These are phyloP conservation scores for Coccinonectria pachysandricola DNA, from an alignment of 2,329 filamentous ascomycete species.

Conservation along the genomic window DNA sequence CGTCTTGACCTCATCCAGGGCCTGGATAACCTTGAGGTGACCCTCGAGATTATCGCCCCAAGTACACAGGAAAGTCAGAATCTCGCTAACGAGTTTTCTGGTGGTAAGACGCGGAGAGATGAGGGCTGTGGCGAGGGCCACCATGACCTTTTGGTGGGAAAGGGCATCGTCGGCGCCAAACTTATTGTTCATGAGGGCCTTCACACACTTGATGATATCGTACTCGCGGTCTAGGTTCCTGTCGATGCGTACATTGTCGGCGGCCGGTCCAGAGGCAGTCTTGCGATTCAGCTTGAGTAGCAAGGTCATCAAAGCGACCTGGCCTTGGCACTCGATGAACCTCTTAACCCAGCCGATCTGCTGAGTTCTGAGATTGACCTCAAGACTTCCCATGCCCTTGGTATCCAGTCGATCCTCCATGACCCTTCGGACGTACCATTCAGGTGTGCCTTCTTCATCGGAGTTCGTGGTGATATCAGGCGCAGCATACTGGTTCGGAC, in stretches of 20 bases:
- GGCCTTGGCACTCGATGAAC: conserved; percentile 95
- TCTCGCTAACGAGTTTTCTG: conserved; percentile 88
- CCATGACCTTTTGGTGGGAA: conserved; percentile 77
- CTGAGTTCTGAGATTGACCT: conserved; percentile 90
- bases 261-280: conserved; percentile 61
- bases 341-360: conserved; percentile 96
- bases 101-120: conserved; percentile 85
- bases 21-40: conserved; percentile 86
- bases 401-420: conserved; percentile 91
- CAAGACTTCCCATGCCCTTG: conserved; percentile 85
- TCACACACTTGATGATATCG: conserved; percentile 94
- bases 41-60: conserved; percentile 78
- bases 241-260: conserved; percentile 49
- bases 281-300: conserved; percentile 88
- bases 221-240: conserved; percentile 87
- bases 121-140: conserved; percentile 76
- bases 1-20: conserved; percentile 82
- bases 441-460: conserved; percentile 90
- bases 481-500: conserved; percentile 59
- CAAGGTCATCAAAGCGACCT: conserved; percentile 89
- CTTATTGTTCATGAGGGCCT: conserved; percentile 98
- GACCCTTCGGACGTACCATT: conserved; percentile 95
- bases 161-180: conserved; percentile 96
- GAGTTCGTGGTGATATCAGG: conserved; percentile 64
- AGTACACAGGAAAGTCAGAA: conserved; percentile 90